Percentiles rank a stretch among this genome's conserved stretches.
Evolutionary conservation across 805 yeast genomes (phyloP).

Genomic region (Wickerhamomyces chambardii): DNA sequence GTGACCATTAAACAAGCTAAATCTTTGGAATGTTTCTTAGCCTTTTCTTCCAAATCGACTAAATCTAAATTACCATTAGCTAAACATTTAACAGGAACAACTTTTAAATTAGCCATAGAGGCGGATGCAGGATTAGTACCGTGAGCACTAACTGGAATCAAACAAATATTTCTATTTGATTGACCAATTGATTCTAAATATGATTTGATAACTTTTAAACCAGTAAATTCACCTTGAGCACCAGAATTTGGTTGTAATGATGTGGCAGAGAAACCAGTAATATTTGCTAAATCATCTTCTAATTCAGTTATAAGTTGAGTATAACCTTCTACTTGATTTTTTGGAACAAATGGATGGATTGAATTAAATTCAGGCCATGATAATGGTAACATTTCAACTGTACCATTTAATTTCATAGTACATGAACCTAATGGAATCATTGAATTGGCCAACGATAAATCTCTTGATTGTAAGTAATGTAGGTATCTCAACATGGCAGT

Average conservation of each 20-base stretch:
- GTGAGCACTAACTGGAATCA: slow-evolving; percentile 96
- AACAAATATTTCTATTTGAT: slow-evolving; percentile 69
- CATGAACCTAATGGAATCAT: slow-evolving; percentile 98
- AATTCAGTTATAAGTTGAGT: slow-evolving; percentile 64
- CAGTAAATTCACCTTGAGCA: slow-evolving; percentile 97
- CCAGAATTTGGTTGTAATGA: slow-evolving; percentile 97
- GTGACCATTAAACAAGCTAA: no score
- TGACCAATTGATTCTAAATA: slow-evolving; percentile 70
- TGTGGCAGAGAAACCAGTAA: slow-evolving; percentile 88
- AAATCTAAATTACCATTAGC: slow-evolving; percentile 82
- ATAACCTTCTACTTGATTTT: slow-evolving; percentile 85
- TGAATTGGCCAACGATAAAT: slow-evolving; percentile 87
- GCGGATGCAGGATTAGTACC: slow-evolving; percentile 99
- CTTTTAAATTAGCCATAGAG: slow-evolving; percentile 93
- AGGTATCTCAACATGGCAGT: slow-evolving; percentile 91
- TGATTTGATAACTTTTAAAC: slow-evolving; percentile 75
- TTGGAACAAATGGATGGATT: slow-evolving; percentile 91
- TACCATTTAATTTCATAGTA: slow-evolving; percentile 95
- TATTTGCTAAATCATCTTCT: slow-evolving; percentile 78
- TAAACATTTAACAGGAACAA: slow-evolving; percentile 84
- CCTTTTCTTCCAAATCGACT: slow-evolving; percentile 64
- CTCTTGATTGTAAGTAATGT: slow-evolving; percentile 77
- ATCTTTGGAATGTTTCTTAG: slow-evolving; percentile 53
- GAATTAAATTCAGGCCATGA: slow-evolving; percentile 90
- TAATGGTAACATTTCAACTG: slow-evolving; percentile 90